Base-by-base conservation (phyloP, 1,284 basidiomycete genomes). In the Xanthoconium separans region DNA sequence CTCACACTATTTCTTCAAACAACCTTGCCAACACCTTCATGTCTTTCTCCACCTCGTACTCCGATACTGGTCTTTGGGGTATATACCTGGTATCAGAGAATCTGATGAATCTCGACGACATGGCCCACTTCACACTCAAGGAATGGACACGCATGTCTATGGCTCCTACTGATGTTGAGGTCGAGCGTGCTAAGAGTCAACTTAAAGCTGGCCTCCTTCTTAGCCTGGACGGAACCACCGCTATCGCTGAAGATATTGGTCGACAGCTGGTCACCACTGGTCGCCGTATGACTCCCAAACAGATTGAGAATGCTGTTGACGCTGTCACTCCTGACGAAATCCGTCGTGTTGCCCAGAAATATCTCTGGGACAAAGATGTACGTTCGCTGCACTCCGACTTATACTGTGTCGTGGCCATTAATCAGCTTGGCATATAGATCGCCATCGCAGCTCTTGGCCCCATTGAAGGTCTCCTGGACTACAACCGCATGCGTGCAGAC, bases 1-100 rank as follows among this genome's bases (percentile, higher is more conserved):
- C 91, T 47, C 91, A 96, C 76, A 91, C 95, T 72, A 80, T 99
- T 68, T 93, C 93, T 46, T 81, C 82, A 59, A 91, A 98, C 85
- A 94, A 94, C 80, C 91, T 99, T 69, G 96, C 97, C 69, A 99
- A 99, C 82, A 95, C 91, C 62, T 99, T 93, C 88, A 97, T 98
- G 93, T 94, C 92, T 60, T 99, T 99, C 87, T 97, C 93, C 40
- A 99, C 97, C 12, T 95, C 92, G n/a, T 99, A 99, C 81, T 95
- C 95, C 16, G 97, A 99, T 76, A 99, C 95, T 18, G 97, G 96
- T 68, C 87, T 99, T 44, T 99, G 97, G 97, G 97, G 97, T 68
- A 94, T 98, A 77, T 99, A 99, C 83, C 77, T 98, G 55, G 91
- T 95, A 55, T 88, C 92, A 29, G 97, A 99, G 82, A 98, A 98